phyloP scores from a whole-genome alignment of 2,329 filamentous ascomycete genomes.

The Alternaria incomplexa region DNA sequence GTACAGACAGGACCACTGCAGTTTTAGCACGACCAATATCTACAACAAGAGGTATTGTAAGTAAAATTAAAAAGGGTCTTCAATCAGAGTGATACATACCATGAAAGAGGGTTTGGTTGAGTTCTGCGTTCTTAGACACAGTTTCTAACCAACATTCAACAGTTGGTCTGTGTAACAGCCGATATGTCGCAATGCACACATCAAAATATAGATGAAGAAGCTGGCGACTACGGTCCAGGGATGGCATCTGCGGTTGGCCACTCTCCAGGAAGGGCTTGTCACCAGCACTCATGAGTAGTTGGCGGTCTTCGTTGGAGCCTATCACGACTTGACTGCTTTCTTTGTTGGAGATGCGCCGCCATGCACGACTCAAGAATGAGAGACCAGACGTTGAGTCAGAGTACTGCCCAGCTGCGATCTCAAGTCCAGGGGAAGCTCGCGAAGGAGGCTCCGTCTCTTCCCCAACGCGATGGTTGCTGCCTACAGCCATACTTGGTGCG shows the following conservation, averaged over 20 bases:
- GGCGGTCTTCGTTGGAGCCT: conserved; percentile 42
- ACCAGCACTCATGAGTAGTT: conserved; percentile 57
- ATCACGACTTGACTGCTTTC: conserved; percentile 48
- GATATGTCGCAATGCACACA: conserved; percentile 64
- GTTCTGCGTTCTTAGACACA: conserved; percentile 19
- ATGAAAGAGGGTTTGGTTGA: conserved; percentile 42
- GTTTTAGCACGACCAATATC: conserved; percentile 50
- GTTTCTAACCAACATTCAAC: conserved; percentile 54
- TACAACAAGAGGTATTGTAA: background rate
- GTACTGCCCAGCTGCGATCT: conserved; percentile 60
- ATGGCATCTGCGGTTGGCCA: conserved; percentile 33
- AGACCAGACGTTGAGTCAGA: conserved; percentile 61
- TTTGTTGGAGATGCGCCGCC: conserved; percentile 69
- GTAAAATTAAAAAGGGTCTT: background rate
- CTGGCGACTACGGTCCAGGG: conserved; percentile 25
- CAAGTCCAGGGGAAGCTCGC: conserved; percentile 54
- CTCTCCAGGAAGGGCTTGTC: conserved; percentile 57
- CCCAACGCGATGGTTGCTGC: background rate
- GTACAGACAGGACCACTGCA: conserved; percentile 42
- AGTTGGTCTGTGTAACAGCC: conserved; percentile 61
- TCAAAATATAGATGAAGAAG: conserved; percentile 63
- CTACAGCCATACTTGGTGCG: background rate
- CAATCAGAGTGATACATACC: conserved; percentile 33
- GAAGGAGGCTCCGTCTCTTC: conserved; percentile 21
- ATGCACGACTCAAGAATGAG: conserved; percentile 68